Percentiles rank a stretch among this genome's conserved stretches.
Evolutionary conservation across 2,329 filamentous ascomycete species (phyloP).

Genomic region (Dactylellina sp.): DNA sequence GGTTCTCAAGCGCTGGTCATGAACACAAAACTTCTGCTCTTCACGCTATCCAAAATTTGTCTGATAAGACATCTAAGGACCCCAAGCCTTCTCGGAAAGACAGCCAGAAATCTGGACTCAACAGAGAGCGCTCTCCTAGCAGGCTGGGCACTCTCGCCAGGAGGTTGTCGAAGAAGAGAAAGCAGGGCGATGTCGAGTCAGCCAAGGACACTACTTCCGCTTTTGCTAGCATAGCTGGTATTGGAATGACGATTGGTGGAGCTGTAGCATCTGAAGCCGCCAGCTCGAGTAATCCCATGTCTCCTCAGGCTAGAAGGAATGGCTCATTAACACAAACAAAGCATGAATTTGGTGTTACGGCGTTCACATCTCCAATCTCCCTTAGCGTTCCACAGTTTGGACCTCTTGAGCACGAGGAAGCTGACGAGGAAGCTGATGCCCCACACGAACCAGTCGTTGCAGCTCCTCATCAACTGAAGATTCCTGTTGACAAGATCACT

Average conservation of each 20-base stretch:
- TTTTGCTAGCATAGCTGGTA: slow-evolving; percentile 46
- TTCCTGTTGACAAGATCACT: slow-evolving; percentile 73
- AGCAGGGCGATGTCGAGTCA: slow-evolving; percentile 41
- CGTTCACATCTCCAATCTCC: slow-evolving; percentile 39
- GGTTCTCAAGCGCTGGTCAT: slow-evolving; percentile 54
- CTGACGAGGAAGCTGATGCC: slow-evolving; percentile 74
- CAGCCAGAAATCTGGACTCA: slow-evolving; percentile 44
- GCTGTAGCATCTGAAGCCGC: slow-evolving; percentile 34
- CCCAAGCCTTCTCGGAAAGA: slow-evolving; percentile 47
- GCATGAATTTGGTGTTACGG: slow-evolving; percentile 38
- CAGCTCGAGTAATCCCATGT: slow-evolving; percentile 53
- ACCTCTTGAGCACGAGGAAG: slow-evolving; percentile 71
- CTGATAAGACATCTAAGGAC: slow-evolving; percentile 49
- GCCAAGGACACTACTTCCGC: slow-evolving; percentile 48
- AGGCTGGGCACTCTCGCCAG: slow-evolving; percentile 47
- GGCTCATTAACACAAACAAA: slow-evolving; percentile 32
- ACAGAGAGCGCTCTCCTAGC: slow-evolving; percentile 47
- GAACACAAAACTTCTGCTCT: slow-evolving; percentile 50
- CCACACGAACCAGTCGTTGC: slow-evolving; percentile 73
- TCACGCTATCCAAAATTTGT: slow-evolving; percentile 45
- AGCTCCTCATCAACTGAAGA: slow-evolving; percentile 48
- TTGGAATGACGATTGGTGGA: slow-evolving; percentile 50
- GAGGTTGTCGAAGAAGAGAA: slow-evolving; percentile 53
- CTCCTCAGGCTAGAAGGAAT: slow-evolving; percentile 38
- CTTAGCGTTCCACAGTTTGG: slow-evolving; percentile 58